Evolutionary conservation across 129 eudicot genomes (phyloP), one percentile per base, ranked within the genome.

Genomic region (Tanacetum coccineum): DNA sequence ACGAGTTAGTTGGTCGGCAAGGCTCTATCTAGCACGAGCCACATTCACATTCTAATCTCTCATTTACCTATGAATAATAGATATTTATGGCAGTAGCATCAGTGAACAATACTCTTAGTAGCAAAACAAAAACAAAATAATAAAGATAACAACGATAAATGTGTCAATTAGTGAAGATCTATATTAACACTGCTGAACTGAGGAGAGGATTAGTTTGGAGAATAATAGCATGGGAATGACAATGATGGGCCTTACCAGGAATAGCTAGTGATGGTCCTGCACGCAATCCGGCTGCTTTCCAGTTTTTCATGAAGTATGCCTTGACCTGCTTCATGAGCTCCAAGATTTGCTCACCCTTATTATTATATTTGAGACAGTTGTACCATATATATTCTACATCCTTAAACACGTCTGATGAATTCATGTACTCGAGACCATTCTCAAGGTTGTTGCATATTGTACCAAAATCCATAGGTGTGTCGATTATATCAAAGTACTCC

Each of bases 331-430:
- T 13, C 52, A 48, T 48, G 15, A 48, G 52, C 52, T 48, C 52
- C 52, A 48, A 3, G 12, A 48, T 48, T 2, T 48, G n/a, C 13
- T 12, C 15, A 48, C 52, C 52, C 15, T 48, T 48, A 4, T 12
- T 48, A 48, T 48, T 48, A 14, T 48, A 48, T 48, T 12, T 14
- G 15, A 48, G 52, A 48, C 13, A 48, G 15, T 14, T 48, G 52
- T 48, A 11, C 52, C 52, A 48, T 11, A 48, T 48, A 48, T 48
- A 48, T 56, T 56, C 61, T 56, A 21, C 61, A 56, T 20, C 61
- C 11, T 20, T 3, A 56, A 11, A 56, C 12, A 22, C 62, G 25
- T 17, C 62, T 11, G 12, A 13, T 56, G 62, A 56, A 56, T 56
- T 22, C 52, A 48, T 13, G 52, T 48, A 48, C 52, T 48, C 15